phyloP scores from a whole-genome alignment of 352 stramenopile genomes.

The Globisporangium paroecandrum region DNA sequence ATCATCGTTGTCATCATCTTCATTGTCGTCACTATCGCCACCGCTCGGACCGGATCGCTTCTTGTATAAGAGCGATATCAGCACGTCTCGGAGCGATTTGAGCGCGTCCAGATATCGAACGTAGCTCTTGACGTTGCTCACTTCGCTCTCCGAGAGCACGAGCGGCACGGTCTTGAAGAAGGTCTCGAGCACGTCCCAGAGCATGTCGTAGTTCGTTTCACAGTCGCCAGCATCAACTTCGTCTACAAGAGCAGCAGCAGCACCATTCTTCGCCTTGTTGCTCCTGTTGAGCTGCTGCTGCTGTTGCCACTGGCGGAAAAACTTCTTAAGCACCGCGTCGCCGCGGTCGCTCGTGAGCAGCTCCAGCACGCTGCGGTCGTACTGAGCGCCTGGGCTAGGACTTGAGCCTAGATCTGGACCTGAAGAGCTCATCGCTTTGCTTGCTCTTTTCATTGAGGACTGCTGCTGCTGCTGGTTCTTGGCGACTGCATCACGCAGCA shows the following conservation, averaged over 20 bases:
- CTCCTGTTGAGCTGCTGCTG: conserved; percentile 8
- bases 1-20: conserved; percentile 21
- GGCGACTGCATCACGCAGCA: conserved; percentile 42
- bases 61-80: conserved; percentile 56
- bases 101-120: conserved; percentile 57
- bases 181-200: conserved; percentile 63
- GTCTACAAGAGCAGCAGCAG: conserved; percentile 4
- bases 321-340: conserved; percentile 53
- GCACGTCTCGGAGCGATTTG: conserved; percentile 44
- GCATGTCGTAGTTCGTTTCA: conserved; percentile 26
- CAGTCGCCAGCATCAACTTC: not conserved
- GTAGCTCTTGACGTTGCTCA: conserved; percentile 41
- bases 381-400: not conserved
- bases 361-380: conserved; percentile 40
- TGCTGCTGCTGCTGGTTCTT: conserved; percentile 9
- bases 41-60: conserved; percentile 1
- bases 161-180: conserved; percentile 60
- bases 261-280: not conserved
- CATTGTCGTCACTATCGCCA: conserved; percentile 16
- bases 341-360: conserved; percentile 68
- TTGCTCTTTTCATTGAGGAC: conserved; percentile 3
- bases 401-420: not conserved
- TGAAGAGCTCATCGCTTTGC: not conserved
- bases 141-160: conserved; percentile 43
- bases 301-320: conserved; percentile 55